Conservation (phyloP, 331 rosid species). For the Pyrus hybrid region DNA sequence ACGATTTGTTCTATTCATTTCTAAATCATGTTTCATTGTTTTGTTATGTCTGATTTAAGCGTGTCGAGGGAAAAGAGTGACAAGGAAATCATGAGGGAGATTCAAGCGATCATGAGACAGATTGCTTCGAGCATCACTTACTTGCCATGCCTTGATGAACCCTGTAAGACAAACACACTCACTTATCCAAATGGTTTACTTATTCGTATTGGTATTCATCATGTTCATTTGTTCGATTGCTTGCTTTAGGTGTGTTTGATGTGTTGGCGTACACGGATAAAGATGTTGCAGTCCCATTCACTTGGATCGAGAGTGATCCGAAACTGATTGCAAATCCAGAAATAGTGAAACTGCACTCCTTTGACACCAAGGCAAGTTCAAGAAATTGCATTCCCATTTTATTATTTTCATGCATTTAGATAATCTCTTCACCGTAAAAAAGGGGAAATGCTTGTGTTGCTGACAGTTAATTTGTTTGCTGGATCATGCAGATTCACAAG, state of each 20-base stretch:
- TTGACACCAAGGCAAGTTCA: constrained; percentile 82
- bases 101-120: constrained; percentile 99
- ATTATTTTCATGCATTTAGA: background rate
- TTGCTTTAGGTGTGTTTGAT: constrained; percentile 74
- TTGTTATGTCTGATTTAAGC: constrained; percentile 28
- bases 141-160: constrained; percentile 92
- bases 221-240: background rate
- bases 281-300: constrained; percentile 88
- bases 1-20: background rate
- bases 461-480: background rate
- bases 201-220: background rate
- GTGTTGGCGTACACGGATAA: constrained; percentile 95
- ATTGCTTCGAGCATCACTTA: constrained; percentile 98
- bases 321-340: constrained; percentile 92
- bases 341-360: constrained; percentile 97
- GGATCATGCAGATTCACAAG: constrained; percentile 75
- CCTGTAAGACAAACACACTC: constrained; percentile 43
- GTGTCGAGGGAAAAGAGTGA: constrained; percentile 92
- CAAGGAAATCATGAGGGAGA: constrained; percentile 98
- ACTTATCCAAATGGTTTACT: background rate
- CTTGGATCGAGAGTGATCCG: constrained; percentile 99
- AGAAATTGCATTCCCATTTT: background rate
- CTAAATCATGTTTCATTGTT: background rate
- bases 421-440: background rate
- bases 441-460: background rate